These are phyloP conservation scores for Botryotinia calthae DNA, from an alignment of 2,329 filamentous ascomycete genomes.

Conservation along the genomic window DNA sequence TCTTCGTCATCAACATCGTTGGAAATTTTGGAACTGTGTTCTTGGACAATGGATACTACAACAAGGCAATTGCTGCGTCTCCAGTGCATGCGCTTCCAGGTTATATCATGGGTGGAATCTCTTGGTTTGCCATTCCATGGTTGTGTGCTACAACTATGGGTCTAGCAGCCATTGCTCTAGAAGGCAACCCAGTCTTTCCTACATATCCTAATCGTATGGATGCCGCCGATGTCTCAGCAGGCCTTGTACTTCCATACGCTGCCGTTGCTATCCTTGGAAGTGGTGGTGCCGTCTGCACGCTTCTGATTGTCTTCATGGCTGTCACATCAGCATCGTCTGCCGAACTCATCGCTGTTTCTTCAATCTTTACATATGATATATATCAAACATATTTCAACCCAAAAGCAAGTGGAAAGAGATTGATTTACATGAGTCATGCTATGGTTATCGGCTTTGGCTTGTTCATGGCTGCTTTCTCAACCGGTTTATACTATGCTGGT, in stretches of 20 bases:
- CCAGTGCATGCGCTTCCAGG: slow-evolving; percentile 84
- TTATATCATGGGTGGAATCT: slow-evolving; percentile 76
- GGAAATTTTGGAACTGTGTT: slow-evolving; percentile 80
- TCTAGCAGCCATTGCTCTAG: slow-evolving; percentile 74
- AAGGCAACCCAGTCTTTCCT: slow-evolving; percentile 69
- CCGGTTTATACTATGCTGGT: slow-evolving; percentile 59
- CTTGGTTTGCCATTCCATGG: slow-evolving; percentile 94
- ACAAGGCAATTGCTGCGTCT: slow-evolving; percentile 87
- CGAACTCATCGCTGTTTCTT: slow-evolving; percentile 82
- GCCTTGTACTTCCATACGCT: slow-evolving; percentile 80
- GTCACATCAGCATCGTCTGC: slow-evolving; percentile 76
- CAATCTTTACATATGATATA: slow-evolving; percentile 84
- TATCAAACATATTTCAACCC: slow-evolving; percentile 88
- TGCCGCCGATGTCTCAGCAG: slow-evolving; percentile 72
- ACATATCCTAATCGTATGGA: slow-evolving; percentile 71
- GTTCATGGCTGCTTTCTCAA: slow-evolving; percentile 74
- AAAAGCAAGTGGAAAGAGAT: slow-evolving; percentile 65
- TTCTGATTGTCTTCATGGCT: slow-evolving; percentile 85
- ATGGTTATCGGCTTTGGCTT: slow-evolving; percentile 72
- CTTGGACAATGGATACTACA: slow-evolving; percentile 85
- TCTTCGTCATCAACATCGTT: slow-evolving; percentile 88
- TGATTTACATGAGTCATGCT: slow-evolving; percentile 77
- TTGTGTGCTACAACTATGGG: slow-evolving; percentile 87
- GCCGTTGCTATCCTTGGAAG: slow-evolving; percentile 79
- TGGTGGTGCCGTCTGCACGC: slow-evolving; percentile 73